Conservation (phyloP, 371 early-diverging fungal species). For the Haplosporangium sp. region DNA sequence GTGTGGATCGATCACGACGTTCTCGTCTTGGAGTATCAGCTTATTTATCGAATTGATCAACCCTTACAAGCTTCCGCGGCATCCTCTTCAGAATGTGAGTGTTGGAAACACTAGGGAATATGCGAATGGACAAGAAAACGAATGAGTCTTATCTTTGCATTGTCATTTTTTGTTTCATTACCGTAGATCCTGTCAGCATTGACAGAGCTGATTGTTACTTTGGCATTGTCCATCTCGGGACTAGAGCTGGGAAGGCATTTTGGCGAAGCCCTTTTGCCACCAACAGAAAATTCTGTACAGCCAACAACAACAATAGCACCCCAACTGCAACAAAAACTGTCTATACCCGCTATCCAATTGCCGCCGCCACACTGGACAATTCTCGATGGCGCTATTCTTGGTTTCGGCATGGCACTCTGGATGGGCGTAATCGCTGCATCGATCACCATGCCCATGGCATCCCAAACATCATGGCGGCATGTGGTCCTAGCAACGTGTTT, state of each 20-base stretch:
- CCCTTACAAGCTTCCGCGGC: constrained; percentile 25
- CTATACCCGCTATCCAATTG: background rate
- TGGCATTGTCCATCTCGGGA: constrained; percentile 34
- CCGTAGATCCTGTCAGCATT: constrained; percentile 41
- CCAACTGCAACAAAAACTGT: background rate
- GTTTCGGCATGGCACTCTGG: constrained; percentile 55
- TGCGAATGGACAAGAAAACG: background rate
- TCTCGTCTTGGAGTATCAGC: constrained; percentile 83
- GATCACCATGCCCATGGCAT: constrained; percentile 43
- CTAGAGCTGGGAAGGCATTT: constrained; percentile 37
- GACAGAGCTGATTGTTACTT: constrained; percentile 33
- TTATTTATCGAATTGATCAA: constrained; percentile 68
- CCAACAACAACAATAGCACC: background rate
- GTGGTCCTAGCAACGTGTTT: constrained; percentile 63
- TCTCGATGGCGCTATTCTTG: constrained; percentile 23
- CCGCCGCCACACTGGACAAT: constrained; percentile 32
- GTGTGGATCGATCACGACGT: constrained; percentile 90
- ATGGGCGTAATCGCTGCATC: constrained; percentile 57
- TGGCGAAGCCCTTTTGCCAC: constrained; percentile 23
- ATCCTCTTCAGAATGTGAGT: constrained; percentile 56
- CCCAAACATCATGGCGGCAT: constrained; percentile 50
- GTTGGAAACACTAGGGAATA: background rate
- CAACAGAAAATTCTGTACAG: constrained; percentile 9
- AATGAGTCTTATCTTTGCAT: background rate
- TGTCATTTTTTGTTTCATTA: background rate